Evolutionary conservation across 352 stramenopile species (phyloP).

Genomic region (Pythium sp.): DNA sequence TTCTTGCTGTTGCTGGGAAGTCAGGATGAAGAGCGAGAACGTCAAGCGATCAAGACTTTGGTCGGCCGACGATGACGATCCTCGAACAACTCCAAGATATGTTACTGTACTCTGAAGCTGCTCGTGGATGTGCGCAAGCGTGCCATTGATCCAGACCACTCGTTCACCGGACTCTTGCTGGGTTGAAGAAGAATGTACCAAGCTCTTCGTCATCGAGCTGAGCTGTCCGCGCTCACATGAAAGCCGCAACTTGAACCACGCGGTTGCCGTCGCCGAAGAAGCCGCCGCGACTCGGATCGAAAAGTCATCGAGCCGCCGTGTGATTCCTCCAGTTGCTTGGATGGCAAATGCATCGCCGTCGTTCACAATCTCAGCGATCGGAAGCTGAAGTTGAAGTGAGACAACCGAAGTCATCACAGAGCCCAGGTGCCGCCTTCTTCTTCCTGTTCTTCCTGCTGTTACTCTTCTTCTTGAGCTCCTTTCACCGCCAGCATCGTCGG

Average conservation of each 20-base stretch:
- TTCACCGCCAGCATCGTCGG: neutral
- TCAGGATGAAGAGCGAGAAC: slow-evolving; percentile 8
- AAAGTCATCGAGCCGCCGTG: slow-evolving; percentile 6
- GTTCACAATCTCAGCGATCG: slow-evolving; percentile 1
- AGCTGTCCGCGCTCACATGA: slow-evolving; percentile 10
- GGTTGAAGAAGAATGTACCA: neutral
- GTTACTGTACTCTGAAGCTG: slow-evolving; percentile 7
- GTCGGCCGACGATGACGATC: neutral
- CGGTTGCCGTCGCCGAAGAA: neutral
- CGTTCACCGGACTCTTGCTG: neutral
- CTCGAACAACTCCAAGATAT: neutral
- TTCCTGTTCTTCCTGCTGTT: neutral
- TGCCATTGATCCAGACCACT: slow-evolving; percentile 29
- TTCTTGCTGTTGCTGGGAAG: neutral
- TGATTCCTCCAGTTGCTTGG: slow-evolving; percentile 1
- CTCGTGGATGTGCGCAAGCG: slow-evolving; percentile 16
- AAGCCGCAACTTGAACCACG: slow-evolving; percentile 15
- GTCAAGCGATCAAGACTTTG: slow-evolving; percentile 13
- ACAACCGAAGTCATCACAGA: neutral
- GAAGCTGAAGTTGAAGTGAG: neutral
- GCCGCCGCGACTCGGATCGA: neutral
- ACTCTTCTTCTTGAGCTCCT: neutral
- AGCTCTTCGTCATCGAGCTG: neutral
- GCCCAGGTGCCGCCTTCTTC: neutral
- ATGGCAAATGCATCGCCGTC: neutral